Evolutionary conservation across 768 basidiomycete genomes (phyloP).

Genomic region (Filobasidium floriforme): DNA sequence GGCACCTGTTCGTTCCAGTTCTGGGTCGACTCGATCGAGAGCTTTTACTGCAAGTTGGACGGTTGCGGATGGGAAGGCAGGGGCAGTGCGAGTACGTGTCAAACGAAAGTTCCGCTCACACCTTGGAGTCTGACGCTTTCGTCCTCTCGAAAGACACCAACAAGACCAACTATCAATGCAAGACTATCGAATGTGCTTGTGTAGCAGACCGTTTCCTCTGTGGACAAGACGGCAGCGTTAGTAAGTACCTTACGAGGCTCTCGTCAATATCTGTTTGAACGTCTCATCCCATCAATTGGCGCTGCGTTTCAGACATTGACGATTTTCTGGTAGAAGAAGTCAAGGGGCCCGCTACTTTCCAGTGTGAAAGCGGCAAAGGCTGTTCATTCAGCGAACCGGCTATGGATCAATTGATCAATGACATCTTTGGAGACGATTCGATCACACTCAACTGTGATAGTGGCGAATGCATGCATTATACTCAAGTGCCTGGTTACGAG

Average conservation of each 20-base stretch:
- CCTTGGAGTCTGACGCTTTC: conserved; percentile 32
- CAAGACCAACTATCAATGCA: conserved; percentile 68
- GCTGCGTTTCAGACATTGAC: conserved; percentile 61
- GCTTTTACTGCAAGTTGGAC: conserved; percentile 85
- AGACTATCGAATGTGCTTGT: conserved; percentile 79
- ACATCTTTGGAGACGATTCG: conserved; percentile 83
- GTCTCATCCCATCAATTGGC: not conserved
- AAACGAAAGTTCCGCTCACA: conserved; percentile 38
- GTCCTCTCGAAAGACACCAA: conserved; percentile 51
- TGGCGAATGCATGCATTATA: conserved; percentile 89
- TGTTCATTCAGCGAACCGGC: conserved; percentile 92
- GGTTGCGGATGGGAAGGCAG: conserved; percentile 52
- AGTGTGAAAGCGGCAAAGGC: conserved; percentile 61
- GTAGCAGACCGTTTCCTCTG: conserved; percentile 92
- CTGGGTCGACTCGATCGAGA: conserved; percentile 90
- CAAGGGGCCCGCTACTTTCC: conserved; percentile 80
- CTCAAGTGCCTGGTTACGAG: conserved; percentile 86
- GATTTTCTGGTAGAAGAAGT: conserved; percentile 88
- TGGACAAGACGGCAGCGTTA: conserved; percentile 86
- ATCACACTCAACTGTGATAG: conserved; percentile 80
- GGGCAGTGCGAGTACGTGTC: conserved; percentile 10
- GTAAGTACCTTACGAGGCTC: conserved; percentile 50
- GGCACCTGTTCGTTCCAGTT: conserved; percentile 88
- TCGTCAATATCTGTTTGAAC: not conserved
- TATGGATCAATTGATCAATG: conserved; percentile 90